Evolutionary conservation across 352 stramenopile genomes (phyloP).

Genomic region (Thraustotheca clavata): DNA sequence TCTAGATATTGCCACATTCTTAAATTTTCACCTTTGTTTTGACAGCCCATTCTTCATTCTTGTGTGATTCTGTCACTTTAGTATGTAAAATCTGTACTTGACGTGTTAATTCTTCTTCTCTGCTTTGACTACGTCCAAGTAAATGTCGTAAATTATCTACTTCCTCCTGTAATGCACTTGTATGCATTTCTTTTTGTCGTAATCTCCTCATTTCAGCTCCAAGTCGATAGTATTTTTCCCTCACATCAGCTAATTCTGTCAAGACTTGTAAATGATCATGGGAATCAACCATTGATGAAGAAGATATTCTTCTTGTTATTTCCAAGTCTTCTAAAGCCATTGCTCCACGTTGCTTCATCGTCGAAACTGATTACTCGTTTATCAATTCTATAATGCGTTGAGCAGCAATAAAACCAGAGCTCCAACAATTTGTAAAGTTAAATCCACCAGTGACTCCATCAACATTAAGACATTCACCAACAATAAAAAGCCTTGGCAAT

Average conservation of each 20-base stretch:
- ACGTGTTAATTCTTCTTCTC: background rate
- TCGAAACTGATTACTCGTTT: background rate
- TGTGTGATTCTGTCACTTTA: no score
- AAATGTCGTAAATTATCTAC: background rate
- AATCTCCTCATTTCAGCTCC: background rate
- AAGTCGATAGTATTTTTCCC: slow-evolving; percentile 19
- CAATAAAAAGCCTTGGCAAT: slow-evolving; percentile 48
- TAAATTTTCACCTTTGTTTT: no score
- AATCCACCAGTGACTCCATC: slow-evolving; percentile 77
- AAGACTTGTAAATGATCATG: slow-evolving; percentile 1
- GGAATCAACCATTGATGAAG: background rate
- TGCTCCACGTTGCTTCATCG: background rate
- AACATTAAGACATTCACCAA: slow-evolving; percentile 73
- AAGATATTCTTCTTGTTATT: background rate
- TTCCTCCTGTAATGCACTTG: background rate
- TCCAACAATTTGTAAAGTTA: slow-evolving; percentile 80
- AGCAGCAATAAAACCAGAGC: slow-evolving; percentile 45
- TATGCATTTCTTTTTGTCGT: background rate
- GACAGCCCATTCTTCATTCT: no score
- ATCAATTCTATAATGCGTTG: slow-evolving; percentile 26
- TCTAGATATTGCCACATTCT: no score
- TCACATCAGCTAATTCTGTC: background rate
- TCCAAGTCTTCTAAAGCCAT: background rate
- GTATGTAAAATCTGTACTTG: no score
- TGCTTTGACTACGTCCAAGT: background rate